Percentiles rank a stretch among this genome's conserved stretches.
Evolutionary conservation across 2,329 filamentous ascomycete species (phyloP).

Genomic region (Fusarium concolor): DNA sequence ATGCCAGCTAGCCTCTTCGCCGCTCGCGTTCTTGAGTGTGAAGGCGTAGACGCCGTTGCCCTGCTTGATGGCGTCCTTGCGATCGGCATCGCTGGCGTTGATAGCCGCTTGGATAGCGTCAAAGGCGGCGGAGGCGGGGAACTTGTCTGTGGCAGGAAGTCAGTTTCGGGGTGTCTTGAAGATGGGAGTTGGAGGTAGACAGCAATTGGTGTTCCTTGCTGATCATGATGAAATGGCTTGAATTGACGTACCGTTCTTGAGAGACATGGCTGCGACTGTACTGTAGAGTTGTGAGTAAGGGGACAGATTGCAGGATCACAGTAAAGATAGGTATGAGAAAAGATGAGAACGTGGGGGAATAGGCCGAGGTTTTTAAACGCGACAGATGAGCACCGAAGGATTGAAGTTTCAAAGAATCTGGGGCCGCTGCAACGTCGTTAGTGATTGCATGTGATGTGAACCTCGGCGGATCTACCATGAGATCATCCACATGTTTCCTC

Average conservation of each 20-base stretch:
- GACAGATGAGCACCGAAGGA: slow-evolving; percentile 18
- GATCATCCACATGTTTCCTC: slow-evolving; percentile 34
- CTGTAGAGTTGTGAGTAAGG: background rate
- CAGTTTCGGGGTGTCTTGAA: slow-evolving; percentile 1
- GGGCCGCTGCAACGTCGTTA: slow-evolving; percentile 7
- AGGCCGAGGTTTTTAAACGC: slow-evolving; percentile 40
- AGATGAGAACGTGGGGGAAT: slow-evolving; percentile 32
- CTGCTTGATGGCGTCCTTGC: slow-evolving; percentile 89
- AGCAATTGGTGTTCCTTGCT: background rate
- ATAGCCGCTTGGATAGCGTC: slow-evolving; percentile 85
- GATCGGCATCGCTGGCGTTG: slow-evolving; percentile 74
- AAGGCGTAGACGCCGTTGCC: slow-evolving; percentile 91
- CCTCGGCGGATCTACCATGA: slow-evolving; percentile 32
- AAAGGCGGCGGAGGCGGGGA: slow-evolving; percentile 92
- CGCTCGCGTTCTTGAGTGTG: slow-evolving; percentile 86
- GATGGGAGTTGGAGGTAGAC: background rate
- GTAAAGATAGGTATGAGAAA: slow-evolving; percentile 2
- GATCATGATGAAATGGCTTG: background rate
- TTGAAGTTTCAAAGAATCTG: slow-evolving; percentile 16
- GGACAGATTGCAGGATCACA: slow-evolving; percentile 3
- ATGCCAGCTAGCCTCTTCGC: slow-evolving; percentile 88
- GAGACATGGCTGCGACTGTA: slow-evolving; percentile 69
- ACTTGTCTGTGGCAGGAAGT: slow-evolving; percentile 68
- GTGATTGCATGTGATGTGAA: slow-evolving; percentile 34
- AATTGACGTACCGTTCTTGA: slow-evolving; percentile 73